Evolutionary conservation across 257 asterid genomes (phyloP).

Genomic region (Capsicum rhomboideum): DNA sequence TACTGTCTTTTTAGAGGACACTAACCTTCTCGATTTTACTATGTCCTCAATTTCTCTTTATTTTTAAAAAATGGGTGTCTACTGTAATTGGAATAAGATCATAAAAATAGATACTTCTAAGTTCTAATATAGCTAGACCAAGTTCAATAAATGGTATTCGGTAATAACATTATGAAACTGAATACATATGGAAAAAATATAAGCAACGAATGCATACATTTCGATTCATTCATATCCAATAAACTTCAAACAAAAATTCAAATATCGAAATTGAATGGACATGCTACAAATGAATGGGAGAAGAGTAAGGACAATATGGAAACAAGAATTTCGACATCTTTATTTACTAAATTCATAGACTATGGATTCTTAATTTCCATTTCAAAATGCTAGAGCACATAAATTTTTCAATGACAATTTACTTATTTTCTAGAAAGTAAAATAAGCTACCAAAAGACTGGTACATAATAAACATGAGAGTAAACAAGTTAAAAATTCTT

Average conservation of each 20-base stretch:
- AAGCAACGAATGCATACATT: background rate
- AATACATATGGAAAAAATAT: background rate
- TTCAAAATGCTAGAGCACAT: background rate
- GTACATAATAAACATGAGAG: no score
- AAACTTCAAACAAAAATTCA: background rate
- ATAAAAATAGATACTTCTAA: background rate
- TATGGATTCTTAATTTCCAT: background rate
- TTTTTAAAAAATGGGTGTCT: background rate
- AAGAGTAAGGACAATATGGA: background rate
- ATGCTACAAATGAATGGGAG: accelerated
- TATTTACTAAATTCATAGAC: background rate
- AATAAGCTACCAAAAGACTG: background rate
- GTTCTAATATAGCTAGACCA: background rate
- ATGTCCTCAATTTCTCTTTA: background rate
- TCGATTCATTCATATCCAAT: background rate
- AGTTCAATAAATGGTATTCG: background rate
- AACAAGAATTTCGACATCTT: background rate
- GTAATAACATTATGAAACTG: background rate
- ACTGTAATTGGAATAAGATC: background rate
- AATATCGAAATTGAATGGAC: background rate
- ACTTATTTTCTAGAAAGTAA: background rate
- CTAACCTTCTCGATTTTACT: background rate
- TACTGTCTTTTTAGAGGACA: background rate
- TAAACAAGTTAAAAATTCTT: no score
- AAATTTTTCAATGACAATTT: background rate